Percentiles rank a stretch among this genome's conserved stretches.
phyloP scores from a whole-genome alignment of 495 filamentous ascomycete genomes.

The Usnea hakonensis region DNA sequence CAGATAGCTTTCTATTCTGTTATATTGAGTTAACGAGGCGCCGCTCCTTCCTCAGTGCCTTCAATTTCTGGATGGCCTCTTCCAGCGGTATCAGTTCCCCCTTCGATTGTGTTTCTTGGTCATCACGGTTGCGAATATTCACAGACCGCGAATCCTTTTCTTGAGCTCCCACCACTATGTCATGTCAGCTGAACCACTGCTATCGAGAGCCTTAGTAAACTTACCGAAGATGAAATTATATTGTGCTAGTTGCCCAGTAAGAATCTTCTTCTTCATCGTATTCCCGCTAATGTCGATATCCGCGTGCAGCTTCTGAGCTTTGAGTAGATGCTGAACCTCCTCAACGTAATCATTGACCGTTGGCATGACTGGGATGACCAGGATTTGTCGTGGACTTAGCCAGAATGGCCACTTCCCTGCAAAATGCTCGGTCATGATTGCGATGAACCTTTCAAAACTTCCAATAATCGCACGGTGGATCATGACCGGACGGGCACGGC shows the following conservation, averaged over 20 bases:
- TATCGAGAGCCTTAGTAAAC: slow-evolving; percentile 15
- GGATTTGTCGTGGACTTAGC: slow-evolving; percentile 85
- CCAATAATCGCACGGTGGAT: slow-evolving; percentile 95
- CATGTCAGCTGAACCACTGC: slow-evolving; percentile 1
- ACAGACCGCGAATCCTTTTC: slow-evolving; percentile 70
- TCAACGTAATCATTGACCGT: slow-evolving; percentile 74
- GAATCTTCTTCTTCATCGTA: slow-evolving; percentile 94
- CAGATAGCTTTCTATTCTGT: background rate
- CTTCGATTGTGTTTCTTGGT: slow-evolving; percentile 69
- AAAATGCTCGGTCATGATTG: slow-evolving; percentile 90
- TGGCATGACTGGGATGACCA: slow-evolving; percentile 87
- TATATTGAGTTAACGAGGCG: slow-evolving; percentile 45
- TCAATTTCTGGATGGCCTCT: slow-evolving; percentile 68
- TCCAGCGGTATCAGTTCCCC: slow-evolving; percentile 65
- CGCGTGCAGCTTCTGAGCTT: slow-evolving; percentile 55
- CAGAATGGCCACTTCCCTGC: slow-evolving; percentile 98
- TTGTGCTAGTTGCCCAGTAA: slow-evolving; percentile 73
- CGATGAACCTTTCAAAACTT: slow-evolving; percentile 89
- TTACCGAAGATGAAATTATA: slow-evolving; percentile 88
- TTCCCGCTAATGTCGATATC: slow-evolving; percentile 87
- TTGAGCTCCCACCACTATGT: slow-evolving; percentile 69
- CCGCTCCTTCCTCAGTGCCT: slow-evolving; percentile 57
- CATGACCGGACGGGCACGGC: slow-evolving; percentile 89
- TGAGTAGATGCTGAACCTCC: slow-evolving; percentile 61
- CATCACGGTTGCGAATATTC: slow-evolving; percentile 87